Conservation (phyloP, 306 rosid genomes). For the Acacia confusa region DNA sequence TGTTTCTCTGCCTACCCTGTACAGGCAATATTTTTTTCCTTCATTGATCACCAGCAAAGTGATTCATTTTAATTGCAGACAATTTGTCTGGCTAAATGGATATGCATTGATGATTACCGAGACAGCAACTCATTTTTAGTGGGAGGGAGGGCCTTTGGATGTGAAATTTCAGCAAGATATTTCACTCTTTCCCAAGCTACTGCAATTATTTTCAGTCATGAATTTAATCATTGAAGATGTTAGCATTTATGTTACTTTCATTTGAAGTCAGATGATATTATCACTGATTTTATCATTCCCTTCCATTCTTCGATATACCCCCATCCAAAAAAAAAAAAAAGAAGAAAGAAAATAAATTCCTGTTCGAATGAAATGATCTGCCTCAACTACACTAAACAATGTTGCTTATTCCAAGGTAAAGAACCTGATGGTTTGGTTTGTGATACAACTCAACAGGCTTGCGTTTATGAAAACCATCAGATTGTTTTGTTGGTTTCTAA, state of each 20-base stretch:
- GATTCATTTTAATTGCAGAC: slow-evolving; percentile 59
- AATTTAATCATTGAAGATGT: slow-evolving; percentile 55
- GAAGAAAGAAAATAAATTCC: neutral
- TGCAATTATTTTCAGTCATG: slow-evolving; percentile 53
- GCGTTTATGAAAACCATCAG: neutral
- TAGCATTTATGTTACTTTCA: slow-evolving; percentile 51
- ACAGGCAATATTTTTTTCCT: slow-evolving; percentile 61
- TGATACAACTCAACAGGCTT: neutral
- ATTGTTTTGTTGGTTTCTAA: neutral
- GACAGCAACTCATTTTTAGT: slow-evolving; percentile 57
- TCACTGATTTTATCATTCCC: slow-evolving; percentile 36
- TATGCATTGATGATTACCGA: slow-evolving; percentile 61
- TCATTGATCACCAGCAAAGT: slow-evolving; percentile 51
- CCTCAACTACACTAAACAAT: neutral
- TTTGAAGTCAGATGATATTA: slow-evolving; percentile 49
- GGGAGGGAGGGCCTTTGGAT: slow-evolving; percentile 53
- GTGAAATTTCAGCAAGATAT: slow-evolving; percentile 49
- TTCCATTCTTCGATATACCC: slow-evolving; percentile 12
- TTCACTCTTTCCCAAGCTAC: slow-evolving; percentile 40
- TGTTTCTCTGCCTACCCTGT: slow-evolving; percentile 60
- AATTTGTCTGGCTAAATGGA: slow-evolving; percentile 54
- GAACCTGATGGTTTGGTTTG: neutral
- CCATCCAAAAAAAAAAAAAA: neutral
- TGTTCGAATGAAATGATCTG: neutral
- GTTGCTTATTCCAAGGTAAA: neutral